phyloP scores from a whole-genome alignment of 805 yeast species.

The Teunomyces atbi region DNA sequence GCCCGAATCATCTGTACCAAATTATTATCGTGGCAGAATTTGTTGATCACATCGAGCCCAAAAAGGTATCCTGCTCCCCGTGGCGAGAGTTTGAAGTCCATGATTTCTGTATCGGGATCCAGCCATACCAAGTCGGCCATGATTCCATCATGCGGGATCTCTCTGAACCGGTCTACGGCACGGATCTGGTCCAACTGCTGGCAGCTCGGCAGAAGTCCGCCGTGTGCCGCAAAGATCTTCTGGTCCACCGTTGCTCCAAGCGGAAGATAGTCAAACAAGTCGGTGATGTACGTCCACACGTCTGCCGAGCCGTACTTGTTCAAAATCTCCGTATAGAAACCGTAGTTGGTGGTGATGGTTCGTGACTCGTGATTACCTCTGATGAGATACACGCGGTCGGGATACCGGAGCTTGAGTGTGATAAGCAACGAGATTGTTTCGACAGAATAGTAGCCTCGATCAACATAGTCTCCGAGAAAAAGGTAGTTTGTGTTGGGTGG shows the following conservation, averaged over 20 bases:
- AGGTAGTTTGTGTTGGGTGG: conserved; percentile 93
- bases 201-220: conserved; percentile 93
- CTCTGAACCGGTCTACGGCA: conserved; percentile 86
- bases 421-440: conserved; percentile 87
- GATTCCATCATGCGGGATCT: conserved; percentile 98
- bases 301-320: conserved; percentile 69
- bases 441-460: conserved; percentile 88
- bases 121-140: conserved; percentile 99
- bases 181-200: conserved; percentile 91
- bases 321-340: conserved; percentile 92
- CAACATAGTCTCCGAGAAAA: conserved; percentile 94
- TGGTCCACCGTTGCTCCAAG: conserved; percentile 88
- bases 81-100: conserved; percentile 84
- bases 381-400: conserved; percentile 74
- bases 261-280: conserved; percentile 86
- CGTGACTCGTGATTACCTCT: conserved; percentile 97
- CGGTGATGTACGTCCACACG: conserved; percentile 90
- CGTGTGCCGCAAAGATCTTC: conserved; percentile 91
- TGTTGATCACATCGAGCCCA: conserved; percentile 86
- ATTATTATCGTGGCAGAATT: conserved; percentile 73
- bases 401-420: conserved; percentile 83
- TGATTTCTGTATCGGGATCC: conserved; percentile 84
- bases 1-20: conserved; percentile 87
- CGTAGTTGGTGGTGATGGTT: conserved; percentile 95
- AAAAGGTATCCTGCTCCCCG: conserved; percentile 98